Conservation (phyloP, 805 yeast species). For the Ogataea populi-albae region DNA sequence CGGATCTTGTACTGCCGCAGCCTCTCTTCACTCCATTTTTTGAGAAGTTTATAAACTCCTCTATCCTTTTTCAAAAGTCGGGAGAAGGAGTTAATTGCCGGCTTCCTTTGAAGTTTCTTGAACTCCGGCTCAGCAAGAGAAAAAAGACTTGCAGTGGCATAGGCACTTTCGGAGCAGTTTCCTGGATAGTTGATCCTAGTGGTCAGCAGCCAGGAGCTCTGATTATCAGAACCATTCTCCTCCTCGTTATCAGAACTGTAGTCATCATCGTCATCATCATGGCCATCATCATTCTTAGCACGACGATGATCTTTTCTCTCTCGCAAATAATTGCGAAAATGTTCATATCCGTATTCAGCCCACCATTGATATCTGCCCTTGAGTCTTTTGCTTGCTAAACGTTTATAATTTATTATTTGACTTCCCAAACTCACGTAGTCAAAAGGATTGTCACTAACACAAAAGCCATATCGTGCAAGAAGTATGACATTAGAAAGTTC, state of each 20-base stretch:
- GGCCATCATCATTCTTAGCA: conserved; percentile 15
- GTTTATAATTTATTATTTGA: conserved; percentile 32
- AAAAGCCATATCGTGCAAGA: conserved; percentile 78
- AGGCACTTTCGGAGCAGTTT: conserved; percentile 41
- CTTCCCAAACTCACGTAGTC: conserved; percentile 59
- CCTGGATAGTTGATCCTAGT: conserved; percentile 46
- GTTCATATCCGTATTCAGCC: conserved; percentile 21
- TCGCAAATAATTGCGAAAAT: conserved; percentile 12
- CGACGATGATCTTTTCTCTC: conserved; percentile 12
- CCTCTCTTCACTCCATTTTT: conserved; percentile 9
- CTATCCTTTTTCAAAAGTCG: conserved; percentile 1
- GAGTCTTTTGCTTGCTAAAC: conserved; percentile 15
- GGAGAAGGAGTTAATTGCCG: conserved; percentile 5
- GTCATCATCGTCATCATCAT: conserved; percentile 29
- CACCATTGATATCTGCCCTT: conserved; percentile 25
- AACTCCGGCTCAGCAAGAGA: conserved; percentile 30
- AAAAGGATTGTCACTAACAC: conserved; percentile 48
- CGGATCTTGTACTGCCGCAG: conserved; percentile 1
- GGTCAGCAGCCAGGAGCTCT: conserved; percentile 29
- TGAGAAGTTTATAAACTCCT: conserved; percentile 5
- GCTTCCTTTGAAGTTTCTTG: conserved; percentile 19
- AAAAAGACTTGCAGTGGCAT: conserved; percentile 39
- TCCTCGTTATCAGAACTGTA: conserved; percentile 15
- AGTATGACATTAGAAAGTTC: conserved; percentile 63
- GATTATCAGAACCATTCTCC: conserved; percentile 25